These are phyloP conservation scores for Neurospora africana DNA, from an alignment of 495 filamentous ascomycete species.

Conservation along the genomic window DNA sequence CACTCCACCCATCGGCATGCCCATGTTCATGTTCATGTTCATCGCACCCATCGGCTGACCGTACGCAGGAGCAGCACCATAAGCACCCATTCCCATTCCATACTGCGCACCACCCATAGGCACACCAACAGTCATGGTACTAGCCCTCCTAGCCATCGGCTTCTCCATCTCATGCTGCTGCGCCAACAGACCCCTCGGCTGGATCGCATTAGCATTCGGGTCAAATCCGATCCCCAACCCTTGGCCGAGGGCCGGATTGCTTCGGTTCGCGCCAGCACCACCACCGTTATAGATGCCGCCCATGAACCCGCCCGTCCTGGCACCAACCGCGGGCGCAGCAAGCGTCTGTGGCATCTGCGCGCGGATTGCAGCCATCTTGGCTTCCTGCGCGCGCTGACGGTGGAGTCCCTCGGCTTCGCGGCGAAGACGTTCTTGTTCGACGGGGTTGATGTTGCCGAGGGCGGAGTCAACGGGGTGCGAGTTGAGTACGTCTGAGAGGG, in stretches of 20 bases:
- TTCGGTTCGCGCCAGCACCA: not conserved
- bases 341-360: slow-evolving; percentile 31
- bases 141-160: not conserved
- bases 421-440: slow-evolving; percentile 24
- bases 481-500: slow-evolving; percentile 56
- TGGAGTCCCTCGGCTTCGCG: slow-evolving; percentile 26
- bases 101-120: not conserved
- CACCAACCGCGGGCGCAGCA: slow-evolving; percentile 15
- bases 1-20: not conserved
- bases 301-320: slow-evolving; percentile 36
- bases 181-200: not conserved
- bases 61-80: not conserved
- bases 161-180: not conserved
- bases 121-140: not conserved
- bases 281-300: slow-evolving; percentile 18
- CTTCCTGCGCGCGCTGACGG: slow-evolving; percentile 23
- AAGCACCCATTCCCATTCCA: not conserved
- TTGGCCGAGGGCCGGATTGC: not conserved
- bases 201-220: not conserved
- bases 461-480: slow-evolving; percentile 37
- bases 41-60: not conserved
- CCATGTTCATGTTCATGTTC: not conserved
- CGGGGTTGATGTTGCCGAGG: slow-evolving; percentile 21
- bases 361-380: slow-evolving; percentile 30
- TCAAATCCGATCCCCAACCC: not conserved